Evolutionary conservation across 495 filamentous ascomycete species (phyloP).

Genomic region (Aspergillus mulundensis): DNA sequence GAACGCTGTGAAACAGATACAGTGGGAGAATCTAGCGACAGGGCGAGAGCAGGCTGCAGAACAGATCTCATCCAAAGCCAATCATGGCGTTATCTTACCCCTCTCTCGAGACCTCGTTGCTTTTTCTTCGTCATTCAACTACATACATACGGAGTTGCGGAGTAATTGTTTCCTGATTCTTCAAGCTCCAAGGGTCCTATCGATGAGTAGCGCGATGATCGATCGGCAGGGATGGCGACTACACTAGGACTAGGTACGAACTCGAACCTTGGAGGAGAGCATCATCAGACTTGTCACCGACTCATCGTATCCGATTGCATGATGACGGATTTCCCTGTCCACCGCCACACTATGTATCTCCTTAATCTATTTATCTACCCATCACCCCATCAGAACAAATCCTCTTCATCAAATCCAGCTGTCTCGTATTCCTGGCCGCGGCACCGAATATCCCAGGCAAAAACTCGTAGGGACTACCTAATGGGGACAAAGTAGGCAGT

Average conservation of each 20-base stretch:
- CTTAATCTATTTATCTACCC: no score
- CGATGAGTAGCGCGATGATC: neutral
- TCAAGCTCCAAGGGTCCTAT: neutral
- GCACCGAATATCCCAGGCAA: neutral
- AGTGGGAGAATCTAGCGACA: conserved; percentile 3
- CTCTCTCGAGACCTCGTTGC: neutral
- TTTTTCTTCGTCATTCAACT: neutral
- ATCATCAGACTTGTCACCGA: neutral
- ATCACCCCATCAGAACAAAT: no score
- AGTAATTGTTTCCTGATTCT: neutral
- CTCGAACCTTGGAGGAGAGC: no score
- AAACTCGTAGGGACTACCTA: no score
- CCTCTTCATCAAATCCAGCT: no score
- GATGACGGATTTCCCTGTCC: neutral
- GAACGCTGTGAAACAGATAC: conserved; percentile 31
- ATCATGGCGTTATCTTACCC: neutral
- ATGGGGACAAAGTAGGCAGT: conserved; percentile 3
- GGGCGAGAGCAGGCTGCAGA: neutral
- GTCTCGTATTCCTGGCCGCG: no score
- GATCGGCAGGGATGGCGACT: neutral
- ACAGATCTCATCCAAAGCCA: neutral
- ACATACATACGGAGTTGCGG: neutral
- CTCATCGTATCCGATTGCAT: neutral
- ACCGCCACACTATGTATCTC: neutral
- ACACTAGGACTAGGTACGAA: no score